phyloP scores from a whole-genome alignment of 805 yeast genomes.

The Pachysolen tannophilus region DNA sequence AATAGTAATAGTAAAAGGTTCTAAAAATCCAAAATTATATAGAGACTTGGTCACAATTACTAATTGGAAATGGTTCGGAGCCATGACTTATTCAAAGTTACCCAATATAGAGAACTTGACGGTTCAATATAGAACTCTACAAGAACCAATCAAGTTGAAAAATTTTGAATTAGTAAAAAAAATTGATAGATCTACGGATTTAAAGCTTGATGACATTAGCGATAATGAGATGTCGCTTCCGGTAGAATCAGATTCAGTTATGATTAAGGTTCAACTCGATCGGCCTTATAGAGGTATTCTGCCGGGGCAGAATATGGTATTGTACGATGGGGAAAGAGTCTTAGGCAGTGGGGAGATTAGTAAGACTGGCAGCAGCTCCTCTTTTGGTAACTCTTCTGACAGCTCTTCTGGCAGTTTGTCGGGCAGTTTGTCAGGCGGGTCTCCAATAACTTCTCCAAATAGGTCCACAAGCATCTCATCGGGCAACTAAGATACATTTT shows the following conservation, averaged over 20 bases:
- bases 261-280: conserved; percentile 31
- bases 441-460: no score
- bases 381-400: no score
- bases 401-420: no score
- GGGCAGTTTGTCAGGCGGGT: no score
- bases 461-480: no score
- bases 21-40: conserved; percentile 48
- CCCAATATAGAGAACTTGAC: conserved; percentile 21
- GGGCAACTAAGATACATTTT: no score
- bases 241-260: no score
- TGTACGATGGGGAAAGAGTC: conserved; percentile 60
- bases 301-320: conserved; percentile 78
- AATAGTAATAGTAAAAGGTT: conserved; percentile 70
- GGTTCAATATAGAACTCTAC: conserved; percentile 71
- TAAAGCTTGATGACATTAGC: no score
- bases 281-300: conserved; percentile 66
- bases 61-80: conserved; percentile 44
- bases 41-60: conserved; percentile 32
- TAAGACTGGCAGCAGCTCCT: no score
- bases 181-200: conserved; percentile 13
- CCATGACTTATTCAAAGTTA: conserved; percentile 6
- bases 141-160: conserved; percentile 39
- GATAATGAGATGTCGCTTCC: no score
- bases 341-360: conserved; percentile 53
- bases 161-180: conserved; percentile 12